These are phyloP conservation scores for Podaxis sp. DNA, from an alignment of 768 basidiomycete genomes.

Conservation along the genomic window DNA sequence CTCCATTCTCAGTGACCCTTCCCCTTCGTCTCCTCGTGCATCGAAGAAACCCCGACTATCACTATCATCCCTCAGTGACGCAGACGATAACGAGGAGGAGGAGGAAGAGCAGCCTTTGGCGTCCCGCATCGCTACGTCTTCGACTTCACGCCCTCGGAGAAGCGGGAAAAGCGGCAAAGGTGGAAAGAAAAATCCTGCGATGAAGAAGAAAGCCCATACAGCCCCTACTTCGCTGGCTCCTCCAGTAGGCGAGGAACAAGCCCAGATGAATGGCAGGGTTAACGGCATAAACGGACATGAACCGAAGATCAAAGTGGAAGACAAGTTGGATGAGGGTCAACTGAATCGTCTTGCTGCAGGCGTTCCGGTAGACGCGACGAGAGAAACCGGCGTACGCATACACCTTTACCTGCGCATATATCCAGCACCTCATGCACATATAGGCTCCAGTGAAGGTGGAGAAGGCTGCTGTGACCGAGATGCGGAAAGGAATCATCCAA, in stretches of 20 bases:
- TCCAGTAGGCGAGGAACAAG: slow-evolving; percentile 36
- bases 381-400: slow-evolving; percentile 29
- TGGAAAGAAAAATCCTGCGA: slow-evolving; percentile 58
- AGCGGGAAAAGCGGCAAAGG: slow-evolving; percentile 50
- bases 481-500: slow-evolving; percentile 79
- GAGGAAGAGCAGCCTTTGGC: slow-evolving; percentile 64
- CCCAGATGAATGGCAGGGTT: slow-evolving; percentile 34
- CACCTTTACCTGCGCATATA: neutral
- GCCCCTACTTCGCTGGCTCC: slow-evolving; percentile 45
- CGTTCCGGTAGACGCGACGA: slow-evolving; percentile 69
- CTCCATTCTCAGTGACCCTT: slow-evolving; percentile 48
- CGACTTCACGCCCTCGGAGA: slow-evolving; percentile 32
- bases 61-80: slow-evolving; percentile 50
- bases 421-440: slow-evolving; percentile 5
- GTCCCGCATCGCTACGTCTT: slow-evolving; percentile 31
- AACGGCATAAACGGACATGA: slow-evolving; percentile 49
- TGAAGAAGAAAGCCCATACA: slow-evolving; percentile 56
- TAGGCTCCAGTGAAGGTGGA: slow-evolving; percentile 61
- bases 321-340: slow-evolving; percentile 77
- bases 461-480: slow-evolving; percentile 77
- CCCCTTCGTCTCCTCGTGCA: slow-evolving; percentile 42
- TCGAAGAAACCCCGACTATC: slow-evolving; percentile 55
- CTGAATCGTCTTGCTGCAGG: slow-evolving; percentile 76
- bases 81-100: slow-evolving; percentile 44
- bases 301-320: slow-evolving; percentile 66